Conservation (phyloP, 306 rosid species). For the Prinsepia uniflora region DNA sequence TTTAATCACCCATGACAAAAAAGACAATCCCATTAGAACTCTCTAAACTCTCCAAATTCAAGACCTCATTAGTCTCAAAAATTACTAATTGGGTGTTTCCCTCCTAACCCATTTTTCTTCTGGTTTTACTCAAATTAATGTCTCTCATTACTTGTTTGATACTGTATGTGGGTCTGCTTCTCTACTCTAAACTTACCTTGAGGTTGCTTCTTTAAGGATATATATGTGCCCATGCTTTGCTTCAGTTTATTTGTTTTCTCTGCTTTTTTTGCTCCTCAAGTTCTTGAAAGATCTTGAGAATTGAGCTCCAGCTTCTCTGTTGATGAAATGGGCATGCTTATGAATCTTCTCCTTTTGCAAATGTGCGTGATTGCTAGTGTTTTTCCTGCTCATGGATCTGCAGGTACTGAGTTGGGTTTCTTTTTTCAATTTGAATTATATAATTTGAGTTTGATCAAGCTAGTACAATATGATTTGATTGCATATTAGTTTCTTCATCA, state of each 20-base stretch:
- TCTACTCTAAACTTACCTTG: slow-evolving; percentile 21
- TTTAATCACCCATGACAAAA: slow-evolving; percentile 22
- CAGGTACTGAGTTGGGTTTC: slow-evolving; percentile 56
- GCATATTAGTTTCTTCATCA: background rate
- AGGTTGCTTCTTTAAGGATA: slow-evolving; percentile 35
- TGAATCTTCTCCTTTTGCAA: slow-evolving; percentile 44
- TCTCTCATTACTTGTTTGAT: slow-evolving; percentile 17
- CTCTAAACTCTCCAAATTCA: slow-evolving; percentile 35
- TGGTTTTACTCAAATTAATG: slow-evolving; percentile 13
- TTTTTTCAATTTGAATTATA: background rate
- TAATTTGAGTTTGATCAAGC: slow-evolving; percentile 13
- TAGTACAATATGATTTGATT: background rate
- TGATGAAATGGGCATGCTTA: slow-evolving; percentile 44
- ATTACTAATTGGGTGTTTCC: slow-evolving; percentile 24
- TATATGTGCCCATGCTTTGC: slow-evolving; percentile 27
- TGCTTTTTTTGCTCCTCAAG: slow-evolving; percentile 14
- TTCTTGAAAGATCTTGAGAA: slow-evolving; percentile 33
- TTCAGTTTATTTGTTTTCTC: slow-evolving; percentile 31
- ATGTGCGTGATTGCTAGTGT: slow-evolving; percentile 41
- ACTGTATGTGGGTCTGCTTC: slow-evolving; percentile 48
- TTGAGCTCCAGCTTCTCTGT: slow-evolving; percentile 32
- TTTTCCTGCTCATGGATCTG: slow-evolving; percentile 45
- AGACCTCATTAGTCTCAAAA: slow-evolving; percentile 26
- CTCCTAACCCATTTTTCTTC: slow-evolving; percentile 28
- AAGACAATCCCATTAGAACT: slow-evolving; percentile 25